These are phyloP conservation scores for Mucor indicus DNA, from an alignment of 371 early-diverging fungal genomes.

Conservation along the genomic window DNA sequence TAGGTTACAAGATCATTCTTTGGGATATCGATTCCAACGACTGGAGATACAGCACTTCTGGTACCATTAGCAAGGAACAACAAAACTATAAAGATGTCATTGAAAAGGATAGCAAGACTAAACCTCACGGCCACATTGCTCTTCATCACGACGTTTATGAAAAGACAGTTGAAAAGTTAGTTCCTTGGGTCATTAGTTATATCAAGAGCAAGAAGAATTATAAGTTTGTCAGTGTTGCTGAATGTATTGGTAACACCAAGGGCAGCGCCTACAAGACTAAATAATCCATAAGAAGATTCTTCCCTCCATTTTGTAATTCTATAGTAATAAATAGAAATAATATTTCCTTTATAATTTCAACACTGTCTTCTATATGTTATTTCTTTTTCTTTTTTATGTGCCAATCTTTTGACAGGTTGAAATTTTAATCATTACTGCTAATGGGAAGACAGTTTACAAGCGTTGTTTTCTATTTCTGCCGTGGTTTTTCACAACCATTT, in stretches of 20 bases:
- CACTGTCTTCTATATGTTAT: too few relatives aligned
- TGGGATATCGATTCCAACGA: slow-evolving; percentile 33
- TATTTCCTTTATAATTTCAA: too few relatives aligned
- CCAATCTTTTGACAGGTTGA: too few relatives aligned
- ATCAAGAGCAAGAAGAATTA: slow-evolving; percentile 39
- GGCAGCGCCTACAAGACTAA: slow-evolving; percentile 19
- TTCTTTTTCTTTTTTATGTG: too few relatives aligned
- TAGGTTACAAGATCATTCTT: slow-evolving; percentile 22
- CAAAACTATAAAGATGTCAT: slow-evolving; percentile 15
- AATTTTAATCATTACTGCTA: too few relatives aligned
- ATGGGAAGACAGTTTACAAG: too few relatives aligned
- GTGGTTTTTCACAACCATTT: too few relatives aligned
- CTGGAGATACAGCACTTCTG: slow-evolving; percentile 16
- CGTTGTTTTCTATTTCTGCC: too few relatives aligned
- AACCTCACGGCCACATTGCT: slow-evolving; percentile 27
- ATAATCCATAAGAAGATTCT: too few relatives aligned
- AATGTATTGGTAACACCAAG: slow-evolving; percentile 34
- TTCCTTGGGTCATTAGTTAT: slow-evolving; percentile 37
- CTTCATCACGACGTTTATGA: slow-evolving; percentile 42
- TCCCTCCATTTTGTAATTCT: too few relatives aligned
- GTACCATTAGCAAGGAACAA: slow-evolving; percentile 14
- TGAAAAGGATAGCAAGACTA: slow-evolving; percentile 16
- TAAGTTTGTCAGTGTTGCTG: slow-evolving; percentile 43
- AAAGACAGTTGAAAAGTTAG: slow-evolving; percentile 41
- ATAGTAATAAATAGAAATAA: too few relatives aligned